These are phyloP conservation scores for Sextonia rubra DNA, from an alignment of 164 flowering plant species.

Conservation along the genomic window DNA sequence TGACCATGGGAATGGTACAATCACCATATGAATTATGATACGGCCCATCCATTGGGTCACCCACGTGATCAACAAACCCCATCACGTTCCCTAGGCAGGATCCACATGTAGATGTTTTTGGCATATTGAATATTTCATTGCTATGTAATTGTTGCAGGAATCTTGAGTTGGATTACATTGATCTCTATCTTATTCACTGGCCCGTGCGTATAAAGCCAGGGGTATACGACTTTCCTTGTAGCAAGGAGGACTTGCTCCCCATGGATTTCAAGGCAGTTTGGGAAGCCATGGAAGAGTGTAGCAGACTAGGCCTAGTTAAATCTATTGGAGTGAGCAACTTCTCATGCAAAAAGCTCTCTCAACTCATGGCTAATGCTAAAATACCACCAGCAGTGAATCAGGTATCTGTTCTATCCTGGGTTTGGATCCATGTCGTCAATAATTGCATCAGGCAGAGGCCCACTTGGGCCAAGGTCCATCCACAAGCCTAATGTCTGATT, in stretches of 20 bases:
- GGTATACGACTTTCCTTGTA: background rate
- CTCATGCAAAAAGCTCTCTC: slow-evolving; percentile 19
- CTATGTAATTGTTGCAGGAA: slow-evolving; percentile 3
- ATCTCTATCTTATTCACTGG: slow-evolving; percentile 18
- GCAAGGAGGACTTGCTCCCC: slow-evolving; percentile 9
- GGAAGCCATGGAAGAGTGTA: slow-evolving; percentile 21
- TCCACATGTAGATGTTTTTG: too few species aligned
- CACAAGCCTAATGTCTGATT: background rate
- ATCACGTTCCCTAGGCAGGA: too few species aligned
- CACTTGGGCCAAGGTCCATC: too few species aligned
- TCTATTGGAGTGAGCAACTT: slow-evolving; percentile 20
- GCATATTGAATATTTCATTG: too few species aligned
- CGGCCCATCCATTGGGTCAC: too few species aligned
- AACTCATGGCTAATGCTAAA: slow-evolving; percentile 6
- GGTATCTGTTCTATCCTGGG: background rate
- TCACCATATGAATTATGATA: too few species aligned
- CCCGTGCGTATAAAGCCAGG: slow-evolving; percentile 11
- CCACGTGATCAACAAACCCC: too few species aligned
- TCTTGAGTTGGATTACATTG: slow-evolving; percentile 14
- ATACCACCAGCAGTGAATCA: slow-evolving; percentile 20
- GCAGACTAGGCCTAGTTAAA: slow-evolving; percentile 13
- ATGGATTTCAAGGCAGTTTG: slow-evolving; percentile 11
- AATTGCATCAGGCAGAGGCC: too few species aligned
- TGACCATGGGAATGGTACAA: too few species aligned
- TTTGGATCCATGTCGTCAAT: too few species aligned